Evolutionary conservation across 192 early-diverging fungal genomes (phyloP).

Genomic region (Chytriomyces sp.): DNA sequence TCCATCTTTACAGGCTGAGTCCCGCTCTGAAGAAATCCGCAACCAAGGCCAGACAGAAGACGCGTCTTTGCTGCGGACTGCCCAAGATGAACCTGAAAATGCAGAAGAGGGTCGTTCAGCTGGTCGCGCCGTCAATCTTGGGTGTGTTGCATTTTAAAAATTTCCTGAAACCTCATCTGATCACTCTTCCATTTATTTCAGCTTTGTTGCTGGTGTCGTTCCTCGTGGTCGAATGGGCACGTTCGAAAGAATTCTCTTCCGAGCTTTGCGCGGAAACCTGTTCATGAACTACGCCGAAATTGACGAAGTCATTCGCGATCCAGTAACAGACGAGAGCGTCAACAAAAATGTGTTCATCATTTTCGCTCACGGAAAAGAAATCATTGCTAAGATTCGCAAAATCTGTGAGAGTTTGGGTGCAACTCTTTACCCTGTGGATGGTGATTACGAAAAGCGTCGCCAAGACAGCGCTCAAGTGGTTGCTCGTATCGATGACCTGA

Average conservation of each 20-base stretch:
- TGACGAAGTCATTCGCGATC: conserved; percentile 91
- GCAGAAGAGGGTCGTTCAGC: conserved; percentile 31
- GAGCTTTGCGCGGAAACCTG: conserved; percentile 95
- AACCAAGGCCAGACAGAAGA: conserved; percentile 41
- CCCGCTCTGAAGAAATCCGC: conserved; percentile 49
- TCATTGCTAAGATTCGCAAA: conserved; percentile 88
- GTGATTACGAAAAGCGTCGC: conserved; percentile 81
- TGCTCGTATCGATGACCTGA: conserved; percentile 87
- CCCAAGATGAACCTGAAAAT: conserved; percentile 26
- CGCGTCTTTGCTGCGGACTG: conserved; percentile 16
- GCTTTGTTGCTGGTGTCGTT: conserved; percentile 96
- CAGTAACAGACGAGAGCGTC: conserved; percentile 81
- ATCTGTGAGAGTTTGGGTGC: conserved; percentile 95
- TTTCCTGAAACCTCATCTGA: background rate
- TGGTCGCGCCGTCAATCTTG: conserved; percentile 40
- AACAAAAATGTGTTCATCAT: conserved; percentile 98
- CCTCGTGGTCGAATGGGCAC: conserved; percentile 78
- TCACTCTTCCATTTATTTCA: conserved; percentile 43
- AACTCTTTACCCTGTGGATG: conserved; percentile 89
- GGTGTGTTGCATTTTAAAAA: conserved; percentile 38
- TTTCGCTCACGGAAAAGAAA: conserved; percentile 94
- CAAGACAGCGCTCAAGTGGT: conserved; percentile 81
- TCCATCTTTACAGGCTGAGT: conserved; percentile 43
- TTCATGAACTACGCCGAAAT: conserved; percentile 96
- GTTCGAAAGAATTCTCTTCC: conserved; percentile 96